Percentiles rank a stretch among this genome's conserved stretches.
Conservation (phyloP, 2,329 filamentous ascomycete species). For the Diaporthe caulivora region DNA sequence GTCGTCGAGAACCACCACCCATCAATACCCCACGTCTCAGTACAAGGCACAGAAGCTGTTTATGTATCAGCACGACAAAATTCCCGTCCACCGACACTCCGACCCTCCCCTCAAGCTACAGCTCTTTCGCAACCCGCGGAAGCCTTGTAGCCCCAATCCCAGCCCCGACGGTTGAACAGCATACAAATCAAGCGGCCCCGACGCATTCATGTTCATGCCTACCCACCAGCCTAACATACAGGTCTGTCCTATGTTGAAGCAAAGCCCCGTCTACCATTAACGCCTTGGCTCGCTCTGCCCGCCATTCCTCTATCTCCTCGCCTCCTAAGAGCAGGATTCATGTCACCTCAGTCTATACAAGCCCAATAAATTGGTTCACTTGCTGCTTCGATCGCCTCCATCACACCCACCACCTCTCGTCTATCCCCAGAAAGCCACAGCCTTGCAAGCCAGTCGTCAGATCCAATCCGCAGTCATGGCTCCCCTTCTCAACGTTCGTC, state of each 20-base stretch:
- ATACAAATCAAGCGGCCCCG: conserved; percentile 48
- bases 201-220: conserved; percentile 75
- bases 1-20: conserved; percentile 26
- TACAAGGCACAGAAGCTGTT: conserved; percentile 71
- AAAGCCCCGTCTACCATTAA: conserved; percentile 67
- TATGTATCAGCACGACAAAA: conserved; percentile 98
- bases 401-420: conserved; percentile 32
- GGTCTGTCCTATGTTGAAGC: conserved; percentile 68
- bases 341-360: conserved; percentile 52
- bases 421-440: conserved; percentile 29
- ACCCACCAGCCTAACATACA: conserved; percentile 63
- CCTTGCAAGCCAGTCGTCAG: conserved; percentile 29
- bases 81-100: conserved; percentile 93
- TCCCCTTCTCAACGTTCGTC: conserved; percentile 93
- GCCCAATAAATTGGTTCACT: conserved; percentile 41
- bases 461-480: conserved; percentile 79
- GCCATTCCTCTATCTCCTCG: conserved; percentile 44
- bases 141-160: conserved; percentile 90
- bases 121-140: conserved; percentile 95
- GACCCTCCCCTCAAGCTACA: conserved; percentile 91
- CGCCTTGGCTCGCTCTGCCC: conserved; percentile 58
- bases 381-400: conserved; percentile 44
- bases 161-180: conserved; percentile 89
- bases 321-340: conserved; percentile 50
- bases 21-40: conserved; percentile 43